phyloP scores from a whole-genome alignment of 1,139 yeast species.

The Lodderomyces metapsilosis region DNA sequence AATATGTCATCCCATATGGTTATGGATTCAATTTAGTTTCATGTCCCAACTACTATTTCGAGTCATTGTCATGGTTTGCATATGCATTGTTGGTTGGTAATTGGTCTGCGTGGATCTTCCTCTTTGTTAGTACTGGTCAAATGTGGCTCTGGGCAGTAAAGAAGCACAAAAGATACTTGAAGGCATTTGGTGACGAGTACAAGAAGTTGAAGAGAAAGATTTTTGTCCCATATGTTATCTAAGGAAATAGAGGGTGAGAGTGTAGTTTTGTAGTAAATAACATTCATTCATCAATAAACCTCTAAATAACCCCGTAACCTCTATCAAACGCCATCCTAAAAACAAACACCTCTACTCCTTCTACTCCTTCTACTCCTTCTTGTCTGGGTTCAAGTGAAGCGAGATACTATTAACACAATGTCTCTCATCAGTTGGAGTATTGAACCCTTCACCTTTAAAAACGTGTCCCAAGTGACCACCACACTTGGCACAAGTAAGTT shows the following conservation, averaged over 20 bases:
- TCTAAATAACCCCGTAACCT: constrained; percentile 44
- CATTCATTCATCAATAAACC: not conserved
- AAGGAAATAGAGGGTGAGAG: too few species aligned
- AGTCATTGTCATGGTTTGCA: constrained; percentile 69
- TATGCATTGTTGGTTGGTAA: constrained; percentile 73
- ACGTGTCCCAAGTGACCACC: constrained; percentile 96
- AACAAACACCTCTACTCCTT: too few species aligned
- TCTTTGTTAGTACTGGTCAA: constrained; percentile 68
- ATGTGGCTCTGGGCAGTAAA: constrained; percentile 80
- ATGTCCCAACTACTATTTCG: constrained; percentile 90
- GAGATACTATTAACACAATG: constrained; percentile 92
- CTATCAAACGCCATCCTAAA: too few species aligned
- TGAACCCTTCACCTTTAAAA: constrained; percentile 90
- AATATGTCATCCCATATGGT: constrained; percentile 44
- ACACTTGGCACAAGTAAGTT: constrained; percentile 84
- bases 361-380: constrained; percentile 10
- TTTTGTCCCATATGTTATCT: constrained; percentile 48
- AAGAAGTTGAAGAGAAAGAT: constrained; percentile 68
- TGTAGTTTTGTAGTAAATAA: too few species aligned
- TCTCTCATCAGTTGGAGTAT: constrained; percentile 86
- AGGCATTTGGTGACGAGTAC: constrained; percentile 72
- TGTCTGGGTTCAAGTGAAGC: constrained; percentile 53
- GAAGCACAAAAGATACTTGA: constrained; percentile 65
- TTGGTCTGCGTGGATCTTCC: constrained; percentile 71
- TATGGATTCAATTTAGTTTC: constrained; percentile 48